A percentile compares a stretch with the other conserved stretches of the same genome.
Evolutionary conservation across 805 yeast species (phyloP).

Genomic region (Saturnispora diversa): DNA sequence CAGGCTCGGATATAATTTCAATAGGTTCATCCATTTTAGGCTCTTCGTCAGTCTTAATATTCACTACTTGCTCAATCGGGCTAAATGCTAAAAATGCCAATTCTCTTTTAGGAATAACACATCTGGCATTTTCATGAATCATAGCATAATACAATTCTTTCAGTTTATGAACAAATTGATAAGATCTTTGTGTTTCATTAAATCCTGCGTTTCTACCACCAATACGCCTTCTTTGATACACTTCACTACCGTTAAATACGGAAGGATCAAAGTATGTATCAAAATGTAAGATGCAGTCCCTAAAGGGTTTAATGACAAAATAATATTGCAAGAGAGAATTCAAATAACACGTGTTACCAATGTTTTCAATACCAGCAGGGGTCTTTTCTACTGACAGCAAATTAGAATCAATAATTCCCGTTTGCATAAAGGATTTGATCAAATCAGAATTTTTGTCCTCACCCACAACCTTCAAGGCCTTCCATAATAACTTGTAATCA

Average conservation of each 20-base stretch:
- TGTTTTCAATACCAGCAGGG: conserved; percentile 91
- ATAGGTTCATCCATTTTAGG: neutral
- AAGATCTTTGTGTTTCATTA: conserved; percentile 73
- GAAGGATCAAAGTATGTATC: conserved; percentile 29
- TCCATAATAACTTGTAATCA: conserved; percentile 51
- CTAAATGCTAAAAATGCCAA: conserved; percentile 83
- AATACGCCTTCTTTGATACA: conserved; percentile 50
- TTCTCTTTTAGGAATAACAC: conserved; percentile 75
- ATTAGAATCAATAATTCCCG: conserved; percentile 56
- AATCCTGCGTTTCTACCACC: conserved; percentile 81
- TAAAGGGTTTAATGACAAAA: conserved; percentile 74
- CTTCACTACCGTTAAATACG: conserved; percentile 26
- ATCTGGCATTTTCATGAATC: conserved; percentile 52
- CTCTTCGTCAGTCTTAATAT: conserved; percentile 35
- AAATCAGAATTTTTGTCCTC: conserved; percentile 45
- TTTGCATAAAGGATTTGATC: conserved; percentile 46
- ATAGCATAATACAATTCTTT: conserved; percentile 61
- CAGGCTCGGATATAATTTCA: conserved; percentile 1
- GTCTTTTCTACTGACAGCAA: conserved; percentile 56
- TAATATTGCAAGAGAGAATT: conserved; percentile 87
- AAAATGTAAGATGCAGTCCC: conserved; percentile 57
- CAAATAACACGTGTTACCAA: conserved; percentile 92
- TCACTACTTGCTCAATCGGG: conserved; percentile 57
- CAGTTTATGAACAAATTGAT: conserved; percentile 70
- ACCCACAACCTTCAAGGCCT: conserved; percentile 51